Base-by-base conservation (phyloP, 2,329 filamentous ascomycete genomes). In the Colletotrichum sp. region DNA sequence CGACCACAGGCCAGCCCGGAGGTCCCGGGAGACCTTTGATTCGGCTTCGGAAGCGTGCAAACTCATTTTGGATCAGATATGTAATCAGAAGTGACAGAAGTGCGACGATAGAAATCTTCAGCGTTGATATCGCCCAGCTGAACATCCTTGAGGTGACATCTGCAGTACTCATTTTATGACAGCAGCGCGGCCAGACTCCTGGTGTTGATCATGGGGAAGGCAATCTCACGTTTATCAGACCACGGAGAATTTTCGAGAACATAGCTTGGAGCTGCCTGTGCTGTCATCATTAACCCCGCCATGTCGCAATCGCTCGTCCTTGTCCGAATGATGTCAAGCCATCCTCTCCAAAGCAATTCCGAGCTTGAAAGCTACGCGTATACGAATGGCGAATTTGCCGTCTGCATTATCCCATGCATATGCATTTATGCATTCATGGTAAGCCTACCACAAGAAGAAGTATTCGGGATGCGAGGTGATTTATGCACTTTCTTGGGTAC, bases 11-110 rank as follows among this genome's bases (percentile, higher is more conserved):
- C 38, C 38, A 74, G 21, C 77, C 76, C 26, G 32, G 26, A 12
- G 77, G 77, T 8, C 76, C 77, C 10, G 76, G 76, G 6, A 78
- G 68, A 21, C 75, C 67, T 21, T 30, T 65, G 9, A 77, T 73
- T 15, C 64, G 62, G 26, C 15, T 28, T 15, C 16, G 58, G n/a
- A 71, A 73, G 15, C 76, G 64, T 9, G 38, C 5, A 18, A 73
- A 2, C 24, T 78, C 77, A 60, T 75, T 77, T 18, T 73, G 65
- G 2, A 62, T 5, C 2, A 73, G 15, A 38, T 56, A 64, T 4
- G 38, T n/a, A 3, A 62, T 7, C 7, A 56, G 7, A 36, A 69
- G 3, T 8, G 55, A 12, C 13, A 34, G 18, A 24, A 68, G 3
- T 9, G 21, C 4, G 6, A 26, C 13, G 43, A 16, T 26, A 12